Conservation (phyloP, 805 yeast genomes). For the Hanseniaspora clermontiae region DNA sequence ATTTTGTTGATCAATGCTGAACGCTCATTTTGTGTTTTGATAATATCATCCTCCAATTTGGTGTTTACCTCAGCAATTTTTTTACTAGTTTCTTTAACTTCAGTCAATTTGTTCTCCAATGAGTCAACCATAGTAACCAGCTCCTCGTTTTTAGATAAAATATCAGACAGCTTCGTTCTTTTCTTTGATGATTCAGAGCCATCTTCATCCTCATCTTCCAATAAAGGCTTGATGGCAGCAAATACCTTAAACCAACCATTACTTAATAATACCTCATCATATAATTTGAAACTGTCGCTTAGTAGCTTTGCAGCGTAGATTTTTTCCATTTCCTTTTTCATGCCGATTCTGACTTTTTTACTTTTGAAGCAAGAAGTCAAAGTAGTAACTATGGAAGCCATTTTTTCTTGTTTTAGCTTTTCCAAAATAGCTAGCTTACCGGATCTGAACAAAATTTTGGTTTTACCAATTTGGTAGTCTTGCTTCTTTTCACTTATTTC, state of each 20-base stretch:
- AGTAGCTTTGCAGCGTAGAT: slow-evolving; percentile 61
- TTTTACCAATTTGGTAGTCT: slow-evolving; percentile 72
- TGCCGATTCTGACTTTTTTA: slow-evolving; percentile 38
- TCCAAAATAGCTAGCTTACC: slow-evolving; percentile 90
- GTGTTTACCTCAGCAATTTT: slow-evolving; percentile 20
- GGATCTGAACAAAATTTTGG: slow-evolving; percentile 89
- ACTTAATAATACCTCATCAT: slow-evolving; percentile 33
- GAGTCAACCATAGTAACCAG: slow-evolving; percentile 43
- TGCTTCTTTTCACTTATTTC: not conserved
- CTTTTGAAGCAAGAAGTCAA: slow-evolving; percentile 63
- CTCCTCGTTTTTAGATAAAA: slow-evolving; percentile 44
- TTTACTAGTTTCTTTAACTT: slow-evolving; percentile 18
- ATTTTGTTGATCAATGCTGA: slow-evolving; percentile 21
- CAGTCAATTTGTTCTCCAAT: slow-evolving; percentile 35
- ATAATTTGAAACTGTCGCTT: slow-evolving; percentile 45
- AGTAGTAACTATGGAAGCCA: slow-evolving; percentile 41
- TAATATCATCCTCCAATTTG: slow-evolving; percentile 17
- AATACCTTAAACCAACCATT: slow-evolving; percentile 75
- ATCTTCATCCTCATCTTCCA: slow-evolving; percentile 27
- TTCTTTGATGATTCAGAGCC: not conserved
- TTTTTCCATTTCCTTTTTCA: slow-evolving; percentile 40
- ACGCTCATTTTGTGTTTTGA: slow-evolving; percentile 15
- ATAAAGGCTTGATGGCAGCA: slow-evolving; percentile 58
- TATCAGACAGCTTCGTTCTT: slow-evolving; percentile 36
- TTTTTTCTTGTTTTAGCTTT: slow-evolving; percentile 52